Percentiles rank a stretch among this genome's conserved stretches.
phyloP scores from a whole-genome alignment of 495 filamentous ascomycete genomes.

The Haplographium delicatum region DNA sequence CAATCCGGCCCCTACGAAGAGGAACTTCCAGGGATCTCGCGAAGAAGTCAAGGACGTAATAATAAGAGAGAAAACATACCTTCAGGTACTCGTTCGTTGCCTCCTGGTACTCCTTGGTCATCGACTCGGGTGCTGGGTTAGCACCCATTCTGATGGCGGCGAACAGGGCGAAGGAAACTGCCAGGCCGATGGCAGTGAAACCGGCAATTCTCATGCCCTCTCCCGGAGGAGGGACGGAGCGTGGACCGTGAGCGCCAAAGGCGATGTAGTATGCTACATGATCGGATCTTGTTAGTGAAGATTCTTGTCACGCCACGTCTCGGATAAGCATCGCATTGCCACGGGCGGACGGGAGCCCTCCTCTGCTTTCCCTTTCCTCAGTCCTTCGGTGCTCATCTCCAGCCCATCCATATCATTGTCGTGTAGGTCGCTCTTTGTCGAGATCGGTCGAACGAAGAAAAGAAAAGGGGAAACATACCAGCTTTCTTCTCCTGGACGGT shows the following conservation, averaged over 20 bases:
- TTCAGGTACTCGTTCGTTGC: constrained; percentile 84
- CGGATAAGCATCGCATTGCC: no score
- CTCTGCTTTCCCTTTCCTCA: not conserved
- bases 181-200: constrained; percentile 61
- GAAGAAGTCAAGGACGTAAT: no score
- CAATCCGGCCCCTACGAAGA: no score
- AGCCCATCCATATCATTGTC: not conserved
- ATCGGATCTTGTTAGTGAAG: no score
- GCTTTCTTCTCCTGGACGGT: constrained; percentile 97
- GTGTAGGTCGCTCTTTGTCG: not conserved
- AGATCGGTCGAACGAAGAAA: not conserved
- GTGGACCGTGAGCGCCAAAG: constrained; percentile 92
- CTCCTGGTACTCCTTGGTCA: constrained; percentile 95
- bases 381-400: not conserved
- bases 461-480: constrained; percentile 55
- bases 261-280: constrained; percentile 92
- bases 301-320: no score
- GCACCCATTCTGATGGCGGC: constrained; percentile 57
- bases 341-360: no score
- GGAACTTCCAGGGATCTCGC: no score
- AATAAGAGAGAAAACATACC: constrained; percentile 45
- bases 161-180: constrained; percentile 60
- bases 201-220: constrained; percentile 69
- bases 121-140: constrained; percentile 68
- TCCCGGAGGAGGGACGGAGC: constrained; percentile 71